Evolutionary conservation across 2,329 filamentous ascomycete genomes (phyloP), one percentile per base, ranked within the genome.

Genomic region (Neofusicoccum umdonicola): DNA sequence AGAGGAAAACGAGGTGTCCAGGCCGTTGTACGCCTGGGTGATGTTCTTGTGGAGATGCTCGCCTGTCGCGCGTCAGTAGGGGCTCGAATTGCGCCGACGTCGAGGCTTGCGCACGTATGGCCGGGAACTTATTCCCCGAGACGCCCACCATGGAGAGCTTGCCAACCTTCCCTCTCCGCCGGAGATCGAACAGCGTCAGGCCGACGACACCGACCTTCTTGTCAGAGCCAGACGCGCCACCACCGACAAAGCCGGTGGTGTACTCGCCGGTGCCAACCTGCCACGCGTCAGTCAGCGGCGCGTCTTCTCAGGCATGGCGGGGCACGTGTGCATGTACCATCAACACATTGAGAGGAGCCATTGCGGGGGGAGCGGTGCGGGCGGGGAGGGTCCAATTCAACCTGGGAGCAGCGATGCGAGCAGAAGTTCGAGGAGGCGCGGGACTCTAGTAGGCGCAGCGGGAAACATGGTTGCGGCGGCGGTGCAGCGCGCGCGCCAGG

Each of bases 201-300:
- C 91, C 93, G 17, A 97, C 93, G 9, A 97, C 94, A 65, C 94
- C 93, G 57, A 97, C 90, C 79, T 97, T 97, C 83, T 97, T 97
- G 84, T 97, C 94, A 57, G 92, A 96, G 11, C 86, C 89, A 3
- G 92, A 96, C 60, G 88, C 90, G 66, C 89, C 90, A 66, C 88
- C 89, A 65, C 91, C 92, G 65, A 97, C 93, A 71, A 95, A 97
- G 65, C 93, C 93, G 48, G 94, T 97, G 72, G 94, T 97, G 84
- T 60, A 60, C 84, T 97, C 93, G 73, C 93, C 94, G 11, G 93
- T 97, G 69, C 93, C 93, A 66, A 97, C 87, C 90, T 78, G 58
- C 7, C 12, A 22, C 41, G 39, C 41, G 15, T 64, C n/a, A 62
- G 54, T 31, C 12, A 27, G n/a, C 60, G 27, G 17, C 50, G 35